Base-by-base conservation (phyloP, 345 rosid genomes). In the Moringa oleifera region DNA sequence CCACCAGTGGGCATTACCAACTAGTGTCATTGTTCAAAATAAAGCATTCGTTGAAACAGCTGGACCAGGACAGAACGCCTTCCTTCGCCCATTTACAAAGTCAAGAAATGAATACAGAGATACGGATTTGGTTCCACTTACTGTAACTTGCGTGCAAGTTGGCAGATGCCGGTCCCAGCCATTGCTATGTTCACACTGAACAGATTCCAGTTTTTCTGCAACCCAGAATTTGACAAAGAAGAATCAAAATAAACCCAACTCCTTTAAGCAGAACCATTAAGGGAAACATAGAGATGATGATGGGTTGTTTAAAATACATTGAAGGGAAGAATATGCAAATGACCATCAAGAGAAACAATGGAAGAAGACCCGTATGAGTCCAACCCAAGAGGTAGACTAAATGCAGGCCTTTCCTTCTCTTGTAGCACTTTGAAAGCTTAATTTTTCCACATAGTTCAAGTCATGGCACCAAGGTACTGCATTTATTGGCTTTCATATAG, bases 131-230 rank as follows among this genome's bases (percentile, higher is more conserved):
- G 12, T 24, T 55, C 10, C 65, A 61, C 95, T 85, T 76, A 88
- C 99, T 73, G 73, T 4, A 90, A 63, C 79, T 88, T 90, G 65
- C 97, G 93, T 8, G 85, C 20, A 55, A 94, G 86, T 75, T 94
- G 99, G 71, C 87, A 90, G 22, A 90, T 55, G 61, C 97, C 96
- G 0, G 99, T 90, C 58, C 79, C 85, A 1, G 91, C 91, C 95
- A 86, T 94, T 33, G 84, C 95, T 60, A 90, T 59, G 58, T 88
- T 94, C 57, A 90, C 96, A 33, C 95, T 81, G 51, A 88, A 85
- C 55, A 93, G 94, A 74, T 90, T 93, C 98, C 97, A 93, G 76
- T 93, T 90, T 80, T 90, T 86, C 98, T 90, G 84, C 66, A 76
- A 68, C 71, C 64, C 31, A 37, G 36, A 64, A 60, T 46, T 59